These are phyloP conservation scores for Xylaria multiplex DNA, from an alignment of 2,329 filamentous ascomycete genomes.

Conservation along the genomic window DNA sequence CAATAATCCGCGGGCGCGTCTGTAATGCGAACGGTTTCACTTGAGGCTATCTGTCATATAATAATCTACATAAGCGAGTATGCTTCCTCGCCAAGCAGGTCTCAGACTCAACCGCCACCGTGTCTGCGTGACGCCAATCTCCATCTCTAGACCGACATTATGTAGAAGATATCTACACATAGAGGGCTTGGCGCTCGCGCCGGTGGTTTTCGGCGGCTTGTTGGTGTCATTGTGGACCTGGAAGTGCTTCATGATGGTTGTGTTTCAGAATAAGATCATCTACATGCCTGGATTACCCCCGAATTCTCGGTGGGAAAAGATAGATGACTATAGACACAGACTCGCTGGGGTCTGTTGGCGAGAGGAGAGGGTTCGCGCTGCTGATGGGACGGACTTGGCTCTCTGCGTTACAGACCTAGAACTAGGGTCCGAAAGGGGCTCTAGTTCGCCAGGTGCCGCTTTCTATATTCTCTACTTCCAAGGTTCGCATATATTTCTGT, in stretches of 20 bases:
- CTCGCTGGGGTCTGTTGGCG: constrained; percentile 73
- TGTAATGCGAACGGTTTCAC: neutral
- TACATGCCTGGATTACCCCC: constrained; percentile 82
- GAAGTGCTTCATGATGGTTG: constrained; percentile 77
- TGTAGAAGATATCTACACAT: constrained; percentile 50
- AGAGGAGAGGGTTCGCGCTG: constrained; percentile 68
- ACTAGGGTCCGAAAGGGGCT: constrained; percentile 37
- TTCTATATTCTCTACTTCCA: constrained; percentile 69
- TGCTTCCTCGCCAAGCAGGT: constrained; percentile 38
- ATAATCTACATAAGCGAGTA: constrained; percentile 9
- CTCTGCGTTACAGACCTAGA: constrained; percentile 51
- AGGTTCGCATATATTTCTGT: constrained; percentile 52
- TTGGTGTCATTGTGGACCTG: constrained; percentile 71
- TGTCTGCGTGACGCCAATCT: constrained; percentile 29
- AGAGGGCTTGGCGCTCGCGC: constrained; percentile 66
- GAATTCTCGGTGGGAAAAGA: constrained; percentile 73
- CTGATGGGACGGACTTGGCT: constrained; percentile 71
- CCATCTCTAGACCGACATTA: constrained; percentile 36
- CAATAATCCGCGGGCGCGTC: neutral
- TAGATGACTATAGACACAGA: constrained; percentile 68
- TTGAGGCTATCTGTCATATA: neutral
- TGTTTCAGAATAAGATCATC: constrained; percentile 84
- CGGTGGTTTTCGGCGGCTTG: constrained; percentile 72
- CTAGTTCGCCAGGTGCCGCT: constrained; percentile 42
- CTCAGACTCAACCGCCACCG: constrained; percentile 31